Base-by-base conservation (phyloP, 805 yeast genomes). In the Hanseniaspora taiwanica region DNA sequence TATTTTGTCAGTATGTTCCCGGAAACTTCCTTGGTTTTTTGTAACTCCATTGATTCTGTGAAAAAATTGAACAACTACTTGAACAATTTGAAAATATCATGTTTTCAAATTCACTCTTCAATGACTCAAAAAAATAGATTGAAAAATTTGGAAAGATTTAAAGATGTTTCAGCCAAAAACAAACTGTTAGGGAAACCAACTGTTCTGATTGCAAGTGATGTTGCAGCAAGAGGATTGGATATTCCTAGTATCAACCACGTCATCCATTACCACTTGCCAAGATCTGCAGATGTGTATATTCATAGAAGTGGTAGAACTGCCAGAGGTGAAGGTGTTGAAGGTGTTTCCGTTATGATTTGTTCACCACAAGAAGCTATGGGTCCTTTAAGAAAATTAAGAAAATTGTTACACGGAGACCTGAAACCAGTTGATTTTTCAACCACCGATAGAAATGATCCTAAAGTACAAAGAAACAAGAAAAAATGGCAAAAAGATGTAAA, bases 231-330 rank as follows among this genome's bases (percentile, higher is more conserved):
- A 67, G 98, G 98, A 44, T 69, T 91, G 44, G 98, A 91, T 67
- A 85, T 91, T 40, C 81, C 94, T 2, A 73, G 72, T 36, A 87
- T 91, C 39, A 79, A 86, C 50, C 97, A 91, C 59, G 97, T 91
- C 37, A 82, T 89, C 17, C 98, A 91, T 59, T 91, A 89, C 55
- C 96, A 91, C 60, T 68, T 91, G 46, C 97, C 98, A 9, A 70
- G 97, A 46, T 70, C 93, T 13, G 96, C 96, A 0, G 98, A 91
- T 54, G 77, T 85, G 38, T 91, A 91, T 55, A 78, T 91, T 49
- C 98, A 91, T 61, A 72, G 98, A 58, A 83, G 96, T 1, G 98
- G 98, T 45, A 78, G 98, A 71, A 91, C 98, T n/a, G 97, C 94
- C 0, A 80, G 98, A 67, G 96, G 94, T 1, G 91, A 89, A 1